Conservation (phyloP, 2,329 filamentous ascomycete species). For the Colletotrichum plurivorum region DNA sequence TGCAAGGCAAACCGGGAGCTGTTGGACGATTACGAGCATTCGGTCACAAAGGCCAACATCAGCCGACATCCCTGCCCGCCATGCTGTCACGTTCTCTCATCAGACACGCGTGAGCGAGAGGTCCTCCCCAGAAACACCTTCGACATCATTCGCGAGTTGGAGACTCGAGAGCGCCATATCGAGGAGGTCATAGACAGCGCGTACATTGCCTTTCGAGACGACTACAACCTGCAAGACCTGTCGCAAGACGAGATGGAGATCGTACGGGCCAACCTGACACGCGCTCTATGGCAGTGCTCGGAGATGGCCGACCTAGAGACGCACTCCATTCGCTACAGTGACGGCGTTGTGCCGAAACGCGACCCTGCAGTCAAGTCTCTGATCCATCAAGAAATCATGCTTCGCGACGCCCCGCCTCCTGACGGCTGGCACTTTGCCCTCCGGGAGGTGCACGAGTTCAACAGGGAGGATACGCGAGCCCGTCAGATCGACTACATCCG, state of each 20-base stretch:
- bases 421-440: slow-evolving; percentile 35
- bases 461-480: slow-evolving; percentile 27
- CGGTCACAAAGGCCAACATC: slow-evolving; percentile 30
- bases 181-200: slow-evolving; percentile 29
- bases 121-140: slow-evolving; percentile 28
- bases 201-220: slow-evolving; percentile 34
- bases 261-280: slow-evolving; percentile 18
- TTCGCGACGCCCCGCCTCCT: slow-evolving; percentile 27
- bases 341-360: slow-evolving; percentile 26
- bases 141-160: slow-evolving; percentile 35
- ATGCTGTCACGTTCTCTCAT: slow-evolving; percentile 37
- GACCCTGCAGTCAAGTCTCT: slow-evolving; percentile 34
- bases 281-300: slow-evolving; percentile 37
- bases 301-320: slow-evolving; percentile 39
- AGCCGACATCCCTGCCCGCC: slow-evolving; percentile 22
- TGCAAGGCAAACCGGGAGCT: slow-evolving; percentile 31
- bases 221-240: slow-evolving; percentile 26
- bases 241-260: slow-evolving; percentile 17
- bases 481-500: slow-evolving; percentile 31
- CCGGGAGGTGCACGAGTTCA: slow-evolving; percentile 30
- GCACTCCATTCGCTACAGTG: slow-evolving; percentile 33
- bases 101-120: slow-evolving; percentile 35
- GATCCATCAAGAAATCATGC: slow-evolving; percentile 36
- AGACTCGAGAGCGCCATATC: slow-evolving; percentile 36
- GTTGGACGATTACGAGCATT: slow-evolving; percentile 38